Conservation (phyloP, 805 yeast genomes). For the Wickerhamomyces mucosus region DNA sequence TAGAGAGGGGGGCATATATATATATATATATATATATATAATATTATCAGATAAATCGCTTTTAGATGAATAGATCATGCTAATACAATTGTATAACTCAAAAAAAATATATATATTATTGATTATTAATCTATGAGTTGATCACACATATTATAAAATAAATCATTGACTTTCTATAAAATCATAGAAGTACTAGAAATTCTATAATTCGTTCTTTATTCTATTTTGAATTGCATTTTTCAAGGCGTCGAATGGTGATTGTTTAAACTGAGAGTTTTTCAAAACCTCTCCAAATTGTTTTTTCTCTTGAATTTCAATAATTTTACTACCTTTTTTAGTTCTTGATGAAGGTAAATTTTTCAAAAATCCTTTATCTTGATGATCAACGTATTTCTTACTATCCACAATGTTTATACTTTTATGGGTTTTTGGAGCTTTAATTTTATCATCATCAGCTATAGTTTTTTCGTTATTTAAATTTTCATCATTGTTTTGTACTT, state of each 20-base stretch:
- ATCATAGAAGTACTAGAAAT: constrained; percentile 2
- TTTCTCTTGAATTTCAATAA: constrained; percentile 48
- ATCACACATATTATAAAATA: not conserved
- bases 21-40: too few relatives aligned
- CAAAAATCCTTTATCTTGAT: constrained; percentile 12
- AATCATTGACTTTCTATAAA: not conserved
- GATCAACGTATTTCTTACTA: constrained; percentile 7
- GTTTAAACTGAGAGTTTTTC: constrained; percentile 42
- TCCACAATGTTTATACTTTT: constrained; percentile 15
- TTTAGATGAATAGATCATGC: too few relatives aligned
- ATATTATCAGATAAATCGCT: too few relatives aligned
- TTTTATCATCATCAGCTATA: not conserved
- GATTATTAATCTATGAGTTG: too few relatives aligned
- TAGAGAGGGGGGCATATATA: not conserved
- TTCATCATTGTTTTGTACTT: constrained; percentile 3
- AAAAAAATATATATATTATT: too few relatives aligned
- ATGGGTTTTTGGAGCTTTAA: constrained; percentile 2
- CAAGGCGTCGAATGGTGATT: constrained; percentile 56
- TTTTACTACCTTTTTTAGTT: constrained; percentile 43
- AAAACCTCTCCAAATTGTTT: constrained; percentile 50
- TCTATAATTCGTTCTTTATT: constrained; percentile 1
- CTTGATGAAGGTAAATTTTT: constrained; percentile 44
- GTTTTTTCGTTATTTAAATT: constrained; percentile 1
- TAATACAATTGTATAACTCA: too few relatives aligned
- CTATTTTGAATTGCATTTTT: constrained; percentile 39